Evolutionary conservation across 2,329 filamentous ascomycete genomes (phyloP).

Genomic region (Fusarium xylarioides): DNA sequence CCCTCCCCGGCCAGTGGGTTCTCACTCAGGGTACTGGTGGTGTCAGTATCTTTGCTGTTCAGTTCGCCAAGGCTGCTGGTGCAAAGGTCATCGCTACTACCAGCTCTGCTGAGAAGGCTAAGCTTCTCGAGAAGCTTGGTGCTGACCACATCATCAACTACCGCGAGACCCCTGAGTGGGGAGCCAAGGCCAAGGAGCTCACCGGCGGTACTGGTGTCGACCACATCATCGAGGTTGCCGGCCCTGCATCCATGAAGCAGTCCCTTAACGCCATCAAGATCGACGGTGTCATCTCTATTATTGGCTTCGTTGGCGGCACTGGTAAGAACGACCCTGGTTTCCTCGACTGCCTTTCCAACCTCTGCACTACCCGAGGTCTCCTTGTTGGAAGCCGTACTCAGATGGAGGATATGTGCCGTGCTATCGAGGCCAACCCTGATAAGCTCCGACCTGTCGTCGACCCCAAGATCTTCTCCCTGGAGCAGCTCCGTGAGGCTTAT

Average conservation of each 20-base stretch:
- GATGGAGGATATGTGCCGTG: conserved; percentile 62
- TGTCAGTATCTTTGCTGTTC: conserved; percentile 73
- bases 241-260: conserved; percentile 55
- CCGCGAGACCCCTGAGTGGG: conserved; percentile 56
- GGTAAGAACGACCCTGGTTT: conserved; percentile 45
- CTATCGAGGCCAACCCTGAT: conserved; percentile 57
- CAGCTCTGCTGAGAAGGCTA: conserved; percentile 55
- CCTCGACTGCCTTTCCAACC: conserved; percentile 44
- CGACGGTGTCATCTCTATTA: conserved; percentile 56
- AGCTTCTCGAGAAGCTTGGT: conserved; percentile 55
- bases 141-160: conserved; percentile 63
- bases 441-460: conserved; percentile 59
- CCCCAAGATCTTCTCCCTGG: conserved; percentile 54
- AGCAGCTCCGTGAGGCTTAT: conserved; percentile 55
- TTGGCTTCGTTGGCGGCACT: conserved; percentile 49
- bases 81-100: conserved; percentile 61
- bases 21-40: conserved; percentile 77
- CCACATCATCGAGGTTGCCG: conserved; percentile 59
- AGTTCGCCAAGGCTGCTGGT: conserved; percentile 61
- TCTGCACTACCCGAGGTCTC: conserved; percentile 56
- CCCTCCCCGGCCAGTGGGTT: conserved; percentile 66
- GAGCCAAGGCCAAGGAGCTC: conserved; percentile 53
- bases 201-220: conserved; percentile 57
- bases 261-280: conserved; percentile 55
- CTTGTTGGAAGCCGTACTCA: conserved; percentile 56